Evolutionary conservation across 805 yeast species (phyloP).

Genomic region (Torulaspora franciscae): DNA sequence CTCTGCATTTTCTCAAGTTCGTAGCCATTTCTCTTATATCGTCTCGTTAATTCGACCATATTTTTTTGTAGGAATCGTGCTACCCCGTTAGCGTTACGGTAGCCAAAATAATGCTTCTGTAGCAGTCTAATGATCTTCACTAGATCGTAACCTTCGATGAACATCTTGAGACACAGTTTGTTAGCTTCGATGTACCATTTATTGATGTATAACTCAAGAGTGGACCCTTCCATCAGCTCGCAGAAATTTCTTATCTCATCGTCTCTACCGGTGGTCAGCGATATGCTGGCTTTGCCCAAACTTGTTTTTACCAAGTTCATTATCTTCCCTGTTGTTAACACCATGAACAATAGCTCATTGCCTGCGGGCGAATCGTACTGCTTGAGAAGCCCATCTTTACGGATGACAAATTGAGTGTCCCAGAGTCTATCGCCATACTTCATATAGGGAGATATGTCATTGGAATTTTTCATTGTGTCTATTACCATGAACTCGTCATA

Average conservation of each 20-base stretch:
- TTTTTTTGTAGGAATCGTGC: constrained; percentile 22
- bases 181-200: constrained; percentile 68
- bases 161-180: constrained; percentile 48
- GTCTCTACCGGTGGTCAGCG: constrained; percentile 28
- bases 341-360: constrained; percentile 40
- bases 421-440: constrained; percentile 56
- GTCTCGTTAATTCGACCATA: constrained; percentile 31
- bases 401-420: constrained; percentile 68
- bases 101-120: constrained; percentile 51
- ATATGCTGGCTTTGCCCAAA: constrained; percentile 20
- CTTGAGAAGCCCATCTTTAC: constrained; percentile 65
- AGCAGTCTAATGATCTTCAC: constrained; percentile 43
- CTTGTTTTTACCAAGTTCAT: constrained; percentile 52
- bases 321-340: constrained; percentile 79
- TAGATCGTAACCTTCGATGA: constrained; percentile 58
- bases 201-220: constrained; percentile 52
- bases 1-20: constrained; percentile 32
- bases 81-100: constrained; percentile 27
- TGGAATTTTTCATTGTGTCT: constrained; percentile 25
- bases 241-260: constrained; percentile 21
- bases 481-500: constrained; percentile 78
- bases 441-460: constrained; percentile 10
- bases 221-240: constrained; percentile 34
- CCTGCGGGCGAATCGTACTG: constrained; percentile 49
- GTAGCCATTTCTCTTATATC: constrained; percentile 17